phyloP scores from a whole-genome alignment of 2,329 filamentous ascomycete genomes.

The Erysiphe pulchra region DNA sequence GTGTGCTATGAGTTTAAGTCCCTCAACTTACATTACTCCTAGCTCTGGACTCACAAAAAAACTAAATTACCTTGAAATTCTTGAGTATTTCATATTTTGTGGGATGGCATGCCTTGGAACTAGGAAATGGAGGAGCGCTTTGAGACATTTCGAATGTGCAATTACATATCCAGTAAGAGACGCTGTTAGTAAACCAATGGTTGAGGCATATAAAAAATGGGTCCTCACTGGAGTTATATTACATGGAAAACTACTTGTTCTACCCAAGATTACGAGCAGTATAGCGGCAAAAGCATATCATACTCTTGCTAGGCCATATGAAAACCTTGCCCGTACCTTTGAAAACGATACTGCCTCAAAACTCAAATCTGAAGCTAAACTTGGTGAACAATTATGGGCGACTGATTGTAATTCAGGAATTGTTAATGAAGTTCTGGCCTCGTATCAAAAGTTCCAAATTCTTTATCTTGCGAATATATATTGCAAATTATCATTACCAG shows the following conservation, averaged over 20 bases:
- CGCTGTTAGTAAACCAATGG: slow-evolving; percentile 48
- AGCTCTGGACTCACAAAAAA: slow-evolving; percentile 29
- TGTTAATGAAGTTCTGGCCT: slow-evolving; percentile 38
- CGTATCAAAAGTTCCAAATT: slow-evolving; percentile 54
- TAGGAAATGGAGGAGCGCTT: slow-evolving; percentile 35
- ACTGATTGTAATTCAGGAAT: slow-evolving; percentile 51
- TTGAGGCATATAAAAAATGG: slow-evolving; percentile 85
- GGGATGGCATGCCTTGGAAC: slow-evolving; percentile 37
- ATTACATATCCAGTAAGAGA: slow-evolving; percentile 41
- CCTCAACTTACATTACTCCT: slow-evolving; percentile 31
- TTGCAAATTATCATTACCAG: slow-evolving; percentile 26
- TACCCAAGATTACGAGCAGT: slow-evolving; percentile 29
- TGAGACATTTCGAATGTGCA: slow-evolving; percentile 33
- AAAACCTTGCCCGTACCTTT: slow-evolving; percentile 43
- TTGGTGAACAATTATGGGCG: slow-evolving; percentile 32
- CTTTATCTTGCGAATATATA: slow-evolving; percentile 50
- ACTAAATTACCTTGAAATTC: slow-evolving; percentile 25
- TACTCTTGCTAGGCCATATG: slow-evolving; percentile 40
- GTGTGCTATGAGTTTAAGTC: slow-evolving; percentile 21
- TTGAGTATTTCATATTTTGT: slow-evolving; percentile 40
- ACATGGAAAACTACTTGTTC: slow-evolving; percentile 28
- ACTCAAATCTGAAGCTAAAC: slow-evolving; percentile 37
- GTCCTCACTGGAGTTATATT: slow-evolving; percentile 49
- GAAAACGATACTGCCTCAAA: slow-evolving; percentile 27
- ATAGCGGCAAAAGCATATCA: slow-evolving; percentile 29